Evolutionary conservation across 2,329 filamentous ascomycete genomes (phyloP), one percentile per base, ranked within the genome.

Genomic region (Nectriaceae sp.): DNA sequence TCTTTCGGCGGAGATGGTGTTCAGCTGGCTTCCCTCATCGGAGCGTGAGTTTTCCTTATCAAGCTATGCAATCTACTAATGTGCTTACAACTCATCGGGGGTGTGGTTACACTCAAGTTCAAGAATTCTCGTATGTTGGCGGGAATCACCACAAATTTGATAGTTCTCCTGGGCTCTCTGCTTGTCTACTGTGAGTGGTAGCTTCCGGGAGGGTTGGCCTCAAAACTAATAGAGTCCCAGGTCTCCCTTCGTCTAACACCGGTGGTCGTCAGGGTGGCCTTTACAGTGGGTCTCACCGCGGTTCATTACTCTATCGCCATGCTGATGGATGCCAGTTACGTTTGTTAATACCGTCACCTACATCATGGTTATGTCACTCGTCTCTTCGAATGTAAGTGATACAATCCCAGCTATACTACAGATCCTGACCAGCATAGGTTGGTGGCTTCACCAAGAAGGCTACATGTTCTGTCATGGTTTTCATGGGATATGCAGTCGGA

Each of bases 301-400:
- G n/a, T n/a, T n/a, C n/a, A n/a, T n/a, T n/a, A n/a, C n/a, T n/a
- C n/a, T n/a, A n/a, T n/a, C n/a, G n/a, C n/a, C n/a, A n/a, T n/a
- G n/a, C n/a, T 42, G 33, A 29, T 5, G n/a, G 22, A 26, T 11
- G 1, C 11, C 21, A 33, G 40, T 42, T 15, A 18, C 52, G 21
- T 52, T 40, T 24, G 47, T 48, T 19, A 52, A 49, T 21, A 55
- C 52, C 4, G 38, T 55, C 16, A 26, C 49, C 13, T 59, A 51
- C 40, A 53, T 52, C 6, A 55, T 56, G 19, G 49, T 45, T 10
- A 44, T 60, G 46, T 53, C 53, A 3, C 46, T 60, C 10, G 53
- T 56, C n/a, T 50, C 47, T 3, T 52, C 57, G n/a, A 60, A 60
- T 20, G 49, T n/a, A n/a, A n/a, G n/a, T n/a, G n/a, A n/a, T n/a